Evolutionary conservation across 2,329 filamentous ascomycete genomes (phyloP).

Genomic region (Chalara sp.): DNA sequence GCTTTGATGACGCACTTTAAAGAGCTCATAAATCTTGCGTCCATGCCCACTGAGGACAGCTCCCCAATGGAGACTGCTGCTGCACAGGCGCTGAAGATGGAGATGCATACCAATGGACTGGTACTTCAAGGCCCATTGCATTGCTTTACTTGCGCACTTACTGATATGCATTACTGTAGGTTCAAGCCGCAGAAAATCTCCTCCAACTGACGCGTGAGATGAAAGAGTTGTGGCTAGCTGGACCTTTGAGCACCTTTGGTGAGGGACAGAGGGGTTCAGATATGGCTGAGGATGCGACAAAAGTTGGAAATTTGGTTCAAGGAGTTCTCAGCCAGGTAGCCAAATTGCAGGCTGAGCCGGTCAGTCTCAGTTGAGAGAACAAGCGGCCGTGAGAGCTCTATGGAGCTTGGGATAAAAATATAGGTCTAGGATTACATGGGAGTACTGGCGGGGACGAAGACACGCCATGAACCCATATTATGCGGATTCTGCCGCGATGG

Average conservation of each 20-base stretch:
- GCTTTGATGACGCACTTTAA: slow-evolving; percentile 38
- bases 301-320: slow-evolving; percentile 22
- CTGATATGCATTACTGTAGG: slow-evolving; percentile 11
- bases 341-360: too few species aligned
- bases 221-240: slow-evolving; percentile 43
- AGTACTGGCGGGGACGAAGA: too few species aligned
- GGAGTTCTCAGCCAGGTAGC: not conserved
- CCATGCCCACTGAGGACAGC: slow-evolving; percentile 19
- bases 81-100: slow-evolving; percentile 24
- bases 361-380: too few species aligned
- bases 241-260: slow-evolving; percentile 37
- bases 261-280: slow-evolving; percentile 34
- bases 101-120: slow-evolving; percentile 26
- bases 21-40: slow-evolving; percentile 30
- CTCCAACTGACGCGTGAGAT: slow-evolving; percentile 40
- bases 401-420: too few species aligned
- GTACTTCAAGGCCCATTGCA: slow-evolving; percentile 11
- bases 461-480: too few species aligned
- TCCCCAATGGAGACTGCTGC: slow-evolving; percentile 25
- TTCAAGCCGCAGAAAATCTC: slow-evolving; percentile 33
- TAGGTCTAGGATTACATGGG: too few species aligned
- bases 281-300: slow-evolving; percentile 32
- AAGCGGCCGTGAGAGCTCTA: too few species aligned
- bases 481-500: too few species aligned
- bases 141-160: not conserved